Conservation (phyloP, 208 protist genomes). For the Strigomonas culicis region DNA sequence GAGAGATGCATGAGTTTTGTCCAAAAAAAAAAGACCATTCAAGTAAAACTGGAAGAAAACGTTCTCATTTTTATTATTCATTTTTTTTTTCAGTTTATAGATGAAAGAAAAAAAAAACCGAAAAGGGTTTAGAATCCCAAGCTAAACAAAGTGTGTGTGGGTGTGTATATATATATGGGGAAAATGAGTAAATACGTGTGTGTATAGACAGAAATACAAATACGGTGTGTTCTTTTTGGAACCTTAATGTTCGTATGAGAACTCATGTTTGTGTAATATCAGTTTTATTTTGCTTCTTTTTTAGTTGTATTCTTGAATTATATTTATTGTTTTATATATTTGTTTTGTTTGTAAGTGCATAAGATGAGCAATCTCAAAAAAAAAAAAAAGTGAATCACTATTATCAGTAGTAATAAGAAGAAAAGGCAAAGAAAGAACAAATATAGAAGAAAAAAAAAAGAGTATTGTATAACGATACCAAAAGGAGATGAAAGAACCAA, state of each 20-base stretch:
- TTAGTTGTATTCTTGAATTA: slow-evolving; percentile 5
- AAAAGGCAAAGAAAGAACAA: not conserved
- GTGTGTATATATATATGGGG: too few species aligned
- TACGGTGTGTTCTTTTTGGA: not conserved
- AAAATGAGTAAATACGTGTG: too few species aligned
- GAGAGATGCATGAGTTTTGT: too few species aligned
- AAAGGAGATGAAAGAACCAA: not conserved
- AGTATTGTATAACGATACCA: not conserved
- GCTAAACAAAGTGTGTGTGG: too few species aligned
- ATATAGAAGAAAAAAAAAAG: not conserved
- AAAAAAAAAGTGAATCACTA: slow-evolving; percentile 9
- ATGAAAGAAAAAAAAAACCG: not conserved
- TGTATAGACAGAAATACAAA: slow-evolving; percentile 7
- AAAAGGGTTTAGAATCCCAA: not conserved
- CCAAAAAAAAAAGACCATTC: not conserved
- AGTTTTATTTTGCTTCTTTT: slow-evolving; percentile 3
- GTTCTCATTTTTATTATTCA: too few species aligned
- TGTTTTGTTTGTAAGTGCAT: not conserved
- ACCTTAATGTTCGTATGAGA: not conserved
- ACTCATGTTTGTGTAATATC: not conserved
- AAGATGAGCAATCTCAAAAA: not conserved
- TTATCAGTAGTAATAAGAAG: not conserved
- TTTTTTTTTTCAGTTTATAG: too few species aligned
- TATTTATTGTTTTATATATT: not conserved
- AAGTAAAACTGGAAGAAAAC: slow-evolving; percentile 8